phyloP scores from a whole-genome alignment of 2,329 filamentous ascomycete species.

The Cryphonectria radicalis region DNA sequence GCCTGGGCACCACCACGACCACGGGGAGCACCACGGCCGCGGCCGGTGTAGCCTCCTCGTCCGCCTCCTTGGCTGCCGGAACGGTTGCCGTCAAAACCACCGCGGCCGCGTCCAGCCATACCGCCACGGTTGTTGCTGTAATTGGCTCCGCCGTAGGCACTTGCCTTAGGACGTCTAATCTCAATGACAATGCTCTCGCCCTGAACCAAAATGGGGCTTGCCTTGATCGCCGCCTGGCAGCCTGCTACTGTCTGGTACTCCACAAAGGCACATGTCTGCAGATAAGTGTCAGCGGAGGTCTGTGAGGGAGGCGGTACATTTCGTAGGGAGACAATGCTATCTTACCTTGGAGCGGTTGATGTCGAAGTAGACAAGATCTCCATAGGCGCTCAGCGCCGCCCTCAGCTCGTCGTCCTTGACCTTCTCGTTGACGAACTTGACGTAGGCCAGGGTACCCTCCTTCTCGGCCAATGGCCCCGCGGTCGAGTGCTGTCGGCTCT shows the following conservation, averaged over 20 bases:
- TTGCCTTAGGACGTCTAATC: conserved; percentile 79
- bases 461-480: conserved; percentile 66
- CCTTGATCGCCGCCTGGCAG: conserved; percentile 80
- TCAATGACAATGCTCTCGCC: conserved; percentile 85
- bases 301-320: neutral
- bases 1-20: conserved; percentile 63
- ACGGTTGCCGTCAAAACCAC: conserved; percentile 64
- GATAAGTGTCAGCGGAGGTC: conserved; percentile 34
- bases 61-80: conserved; percentile 63
- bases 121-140: conserved; percentile 66
- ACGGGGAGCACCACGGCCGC: conserved; percentile 63
- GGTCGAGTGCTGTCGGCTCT: conserved; percentile 73
- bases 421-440: conserved; percentile 94
- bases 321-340: conserved; percentile 18
- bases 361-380: conserved; percentile 74
- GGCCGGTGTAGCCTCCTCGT: conserved; percentile 70
- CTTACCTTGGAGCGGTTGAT: conserved; percentile 82
- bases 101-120: conserved; percentile 66
- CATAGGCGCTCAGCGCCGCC: conserved; percentile 71
- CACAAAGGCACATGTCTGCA: conserved; percentile 92
- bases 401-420: conserved; percentile 74
- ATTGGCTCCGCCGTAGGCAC: conserved; percentile 71
- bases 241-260: conserved; percentile 83
- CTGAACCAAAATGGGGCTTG: conserved; percentile 85
- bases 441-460: conserved; percentile 81